Percentiles rank a stretch among this genome's conserved stretches.
Evolutionary conservation across 2,329 filamentous ascomycete genomes (phyloP).

Genomic region (Aspergillus oerlinghausenensis): DNA sequence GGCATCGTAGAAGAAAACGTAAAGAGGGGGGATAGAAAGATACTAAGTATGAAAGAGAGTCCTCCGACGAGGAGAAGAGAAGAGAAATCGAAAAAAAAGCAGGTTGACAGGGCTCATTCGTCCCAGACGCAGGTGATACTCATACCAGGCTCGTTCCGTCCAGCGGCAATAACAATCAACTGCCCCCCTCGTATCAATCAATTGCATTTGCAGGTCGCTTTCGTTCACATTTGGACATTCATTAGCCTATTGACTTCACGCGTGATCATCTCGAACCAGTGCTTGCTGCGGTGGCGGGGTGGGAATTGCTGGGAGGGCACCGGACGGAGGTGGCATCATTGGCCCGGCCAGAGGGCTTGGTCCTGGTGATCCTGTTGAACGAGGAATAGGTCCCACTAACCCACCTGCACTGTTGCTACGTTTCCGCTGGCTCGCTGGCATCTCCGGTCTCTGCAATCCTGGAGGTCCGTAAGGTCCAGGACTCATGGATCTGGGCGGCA

Average conservation of each 20-base stretch:
- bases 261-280: slow-evolving; percentile 48
- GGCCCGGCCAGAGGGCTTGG: slow-evolving; percentile 27
- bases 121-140: slow-evolving; percentile 16
- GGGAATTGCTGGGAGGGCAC: slow-evolving; percentile 40
- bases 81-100: not conserved
- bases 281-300: slow-evolving; percentile 29
- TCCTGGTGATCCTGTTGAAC: slow-evolving; percentile 12
- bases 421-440: slow-evolving; percentile 33
- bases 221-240: not conserved
- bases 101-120: slow-evolving; percentile 12
- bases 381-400: slow-evolving; percentile 20
- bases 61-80: not conserved
- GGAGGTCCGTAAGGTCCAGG: slow-evolving; percentile 42
- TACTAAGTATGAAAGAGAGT: not conserved
- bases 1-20: slow-evolving; percentile 1
- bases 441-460: slow-evolving; percentile 38
- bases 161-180: slow-evolving; percentile 9
- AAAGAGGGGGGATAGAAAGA: slow-evolving; percentile 1
- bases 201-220: not conserved
- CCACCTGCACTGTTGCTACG: slow-evolving; percentile 43
- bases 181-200: slow-evolving; percentile 1
- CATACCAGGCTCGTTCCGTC: slow-evolving; percentile 10
- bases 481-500: slow-evolving; percentile 32
- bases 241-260: slow-evolving; percentile 12
- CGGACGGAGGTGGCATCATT: slow-evolving; percentile 32